Base-by-base conservation (phyloP, 371 early-diverging fungal species). In the Thermomucor indicae-seudaticae region DNA sequence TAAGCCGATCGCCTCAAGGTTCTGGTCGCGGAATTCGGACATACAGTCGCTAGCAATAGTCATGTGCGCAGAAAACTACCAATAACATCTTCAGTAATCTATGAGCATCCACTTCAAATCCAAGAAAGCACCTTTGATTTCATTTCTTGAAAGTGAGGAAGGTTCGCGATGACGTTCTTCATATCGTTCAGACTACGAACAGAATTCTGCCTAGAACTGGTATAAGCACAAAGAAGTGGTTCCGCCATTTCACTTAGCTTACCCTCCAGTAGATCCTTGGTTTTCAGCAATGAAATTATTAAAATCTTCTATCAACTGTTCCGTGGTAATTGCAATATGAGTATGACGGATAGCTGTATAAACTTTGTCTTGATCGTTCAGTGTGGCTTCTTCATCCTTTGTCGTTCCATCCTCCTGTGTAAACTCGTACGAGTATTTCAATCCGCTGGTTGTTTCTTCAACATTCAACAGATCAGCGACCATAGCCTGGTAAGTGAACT, bases 401-500 rank as follows among this genome's bases (percentile, higher is more conserved):
- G 60, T 62, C 6, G 70, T 65, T 10, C 69, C 77, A 32, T 70
- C 74, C 53, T 80, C 81, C 50, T 78, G 72, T 20, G 72, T 79
- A 24, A 78, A 81, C 45, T 80, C 72, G 47, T 78, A 84, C 10
- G 67, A 72, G 57, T 89, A 92, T 25, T 78, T 81, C 23, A 78
- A 65, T 16, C 89, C 86, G 19, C 55, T 40, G 1, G 66, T 44
- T 20, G 62, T 65, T 51, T 88, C 80, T 58, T 88, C 85, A 14
- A 91, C 78, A 14, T 78, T 70, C n/a, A 94, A 57, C 30, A 94
- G 63, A 60, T 98, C 97, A 42, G 91, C 84, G 11, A 86, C 82
- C 86, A 94, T 90, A 3, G 96, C 93, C 67, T 97, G 95, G 55
- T 95, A 97, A 0, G 95, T 91, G 35, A 97, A 92, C 57, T 94